Base-by-base conservation (phyloP, 768 basidiomycete species). In the Pleurotus citrinopileatus region DNA sequence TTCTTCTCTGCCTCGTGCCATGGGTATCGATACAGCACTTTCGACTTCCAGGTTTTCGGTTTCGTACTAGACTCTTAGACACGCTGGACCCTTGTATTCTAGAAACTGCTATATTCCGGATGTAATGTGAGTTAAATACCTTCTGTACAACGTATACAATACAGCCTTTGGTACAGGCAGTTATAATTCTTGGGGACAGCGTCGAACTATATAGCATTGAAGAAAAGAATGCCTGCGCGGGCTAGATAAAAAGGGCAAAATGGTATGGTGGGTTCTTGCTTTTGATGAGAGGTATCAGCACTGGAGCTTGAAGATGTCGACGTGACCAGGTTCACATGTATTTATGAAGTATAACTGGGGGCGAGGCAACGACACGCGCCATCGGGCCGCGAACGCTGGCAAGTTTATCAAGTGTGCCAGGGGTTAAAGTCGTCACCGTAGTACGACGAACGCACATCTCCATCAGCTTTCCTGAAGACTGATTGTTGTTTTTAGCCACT, bases 331-430 rank as follows among this genome's bases (percentile, higher is more conserved):
- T 6, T 45, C 37, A 46, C 53, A 51, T 9, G 19, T 25, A 44
- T 17, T 44, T 44, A 4, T 44, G 43, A 25, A 44, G 43, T 26
- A 44, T 20, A 19, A 51, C 25, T 6, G 48, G 48, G 10, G 34
- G 48, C 12, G 48, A 51, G 19, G 28, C 48, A 37, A 51, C 34
- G 27, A 51, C 48, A 37, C 48, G 48, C 8, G 48, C 48, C 48
- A 51, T 51, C 10, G 48, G 48, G 19, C 29, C 34, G 29, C 27
- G 48, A 20, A 51, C 23, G n/a, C 34, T 37, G 4, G 48, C 34
- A 36, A 51, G 29, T 32, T 51, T 51, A 26, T 51, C 23, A 19
- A 51, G 29, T 20, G 48, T 22, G 13, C 15, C 34, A 22, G 48
- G 34, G n/a, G 28, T 19, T 19, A 34, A 37, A 12, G 34, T 36